Percentiles rank a stretch among this genome's conserved stretches.
Conservation (phyloP, 495 filamentous ascomycete genomes). For the Ramalina intermedia region DNA sequence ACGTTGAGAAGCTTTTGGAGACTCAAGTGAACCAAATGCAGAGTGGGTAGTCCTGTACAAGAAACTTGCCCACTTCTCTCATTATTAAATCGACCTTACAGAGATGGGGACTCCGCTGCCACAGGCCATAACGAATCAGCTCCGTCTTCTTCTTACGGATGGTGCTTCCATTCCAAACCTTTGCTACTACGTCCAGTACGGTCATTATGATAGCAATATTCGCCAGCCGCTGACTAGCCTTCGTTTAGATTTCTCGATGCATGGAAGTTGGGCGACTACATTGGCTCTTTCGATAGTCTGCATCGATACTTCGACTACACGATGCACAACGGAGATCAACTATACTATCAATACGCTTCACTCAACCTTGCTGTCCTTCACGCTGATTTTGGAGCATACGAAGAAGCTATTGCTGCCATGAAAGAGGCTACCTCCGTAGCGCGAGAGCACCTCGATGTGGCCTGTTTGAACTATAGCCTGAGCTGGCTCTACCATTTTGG, state of each 20-base stretch:
- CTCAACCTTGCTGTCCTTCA: constrained; percentile 87
- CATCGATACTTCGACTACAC: constrained; percentile 97
- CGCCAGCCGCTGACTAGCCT: not conserved
- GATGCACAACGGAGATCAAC: constrained; percentile 71
- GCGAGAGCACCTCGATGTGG: constrained; percentile 80
- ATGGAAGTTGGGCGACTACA: constrained; percentile 83
- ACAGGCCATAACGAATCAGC: constrained; percentile 46
- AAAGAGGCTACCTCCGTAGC: constrained; percentile 84
- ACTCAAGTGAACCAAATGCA: constrained; percentile 81
- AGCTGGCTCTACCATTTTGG: constrained; percentile 97
- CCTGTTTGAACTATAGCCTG: constrained; percentile 85
- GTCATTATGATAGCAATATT: not conserved
- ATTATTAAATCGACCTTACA: constrained; percentile 22
- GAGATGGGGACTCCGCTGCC: constrained; percentile 57
- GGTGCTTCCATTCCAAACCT: constrained; percentile 54
- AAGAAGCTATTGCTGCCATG: constrained; percentile 85
- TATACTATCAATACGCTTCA: constrained; percentile 94
- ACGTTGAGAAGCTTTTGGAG: constrained; percentile 70
- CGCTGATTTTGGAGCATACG: constrained; percentile 85
- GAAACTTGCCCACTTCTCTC: not conserved
- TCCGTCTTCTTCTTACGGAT: constrained; percentile 50
- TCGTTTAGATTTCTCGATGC: constrained; percentile 61
- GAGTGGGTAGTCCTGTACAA: constrained; percentile 34
- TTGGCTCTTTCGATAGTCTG: constrained; percentile 75
- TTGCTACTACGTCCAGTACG: constrained; percentile 60